Evolutionary conservation across 148 eudicot genomes (phyloP), one percentile per base, ranked within the genome.

Genomic region (Vaccinium corymbosum): DNA sequence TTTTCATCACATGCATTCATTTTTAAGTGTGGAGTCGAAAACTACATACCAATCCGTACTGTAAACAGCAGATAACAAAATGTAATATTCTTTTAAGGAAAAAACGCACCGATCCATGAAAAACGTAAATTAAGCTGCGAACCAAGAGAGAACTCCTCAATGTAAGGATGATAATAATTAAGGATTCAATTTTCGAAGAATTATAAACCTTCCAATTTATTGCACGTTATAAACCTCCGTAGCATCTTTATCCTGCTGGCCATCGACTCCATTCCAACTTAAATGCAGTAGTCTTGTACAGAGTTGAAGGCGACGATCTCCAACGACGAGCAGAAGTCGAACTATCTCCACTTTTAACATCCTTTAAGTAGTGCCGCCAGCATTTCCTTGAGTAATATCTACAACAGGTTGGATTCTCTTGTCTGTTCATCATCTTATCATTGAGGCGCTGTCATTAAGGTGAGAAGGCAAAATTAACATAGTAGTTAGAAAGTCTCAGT

Each of bases 301-400:
- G n/a, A 48, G 75, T 55, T 15, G 68, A 46, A 29, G 85, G 53
- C 2, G 84, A 46, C 4, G 46, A 20, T 9, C n/a, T 32, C 68
- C 50, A 53, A 56, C 80, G 71, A 22, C 22, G n/a, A 59, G 12
- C 50, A 52, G 66, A 25, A 52, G 49, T 48, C 32, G 9, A 3
- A 10, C 19, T 11, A 46, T 70, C 71, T 38, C 46, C 76, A 79
- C 79, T 19, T 55, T 57, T 75, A 27, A 82, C 85, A 83, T 75
- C 82, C 79, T 84, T 79, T 6, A 88, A 22, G 82, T 84, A 82
- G 84, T 88, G 90, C 82, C 46, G 71, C 90, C 90, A 88, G 42
- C 90, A 88, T 83, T 88, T 88, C 62, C 64, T 88, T 38, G 74
- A 61, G 80, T 86, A 86, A 59, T 81, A 86, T 71, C 56, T 79